Percentiles rank a stretch among this genome's conserved stretches.
These are phyloP conservation scores for Pythium utonaiense DNA, from an alignment of 352 stramenopile species.

Conservation along the genomic window DNA sequence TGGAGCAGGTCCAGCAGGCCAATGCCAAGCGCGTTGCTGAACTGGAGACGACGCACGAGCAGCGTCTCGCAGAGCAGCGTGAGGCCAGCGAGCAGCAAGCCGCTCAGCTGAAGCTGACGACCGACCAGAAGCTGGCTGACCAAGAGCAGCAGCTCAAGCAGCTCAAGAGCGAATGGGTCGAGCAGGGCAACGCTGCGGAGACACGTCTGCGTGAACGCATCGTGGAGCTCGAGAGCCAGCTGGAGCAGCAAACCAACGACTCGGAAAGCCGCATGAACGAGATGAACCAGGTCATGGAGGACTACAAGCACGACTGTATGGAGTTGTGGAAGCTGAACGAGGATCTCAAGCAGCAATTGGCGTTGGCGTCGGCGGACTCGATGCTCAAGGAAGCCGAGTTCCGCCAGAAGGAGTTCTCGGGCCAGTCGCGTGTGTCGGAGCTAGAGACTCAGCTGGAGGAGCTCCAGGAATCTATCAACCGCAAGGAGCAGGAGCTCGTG, in stretches of 20 bases:
- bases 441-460: slow-evolving; percentile 59
- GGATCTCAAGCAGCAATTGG: slow-evolving; percentile 74
- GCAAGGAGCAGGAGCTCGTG: slow-evolving; percentile 41
- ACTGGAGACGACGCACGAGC: slow-evolving; percentile 13
- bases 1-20: slow-evolving; percentile 18
- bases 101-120: slow-evolving; percentile 8
- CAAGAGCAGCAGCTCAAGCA: slow-evolving; percentile 30
- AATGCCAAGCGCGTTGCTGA: slow-evolving; percentile 13
- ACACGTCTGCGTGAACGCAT: slow-evolving; percentile 29
- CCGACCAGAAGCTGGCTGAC: slow-evolving; percentile 16
- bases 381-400: slow-evolving; percentile 58
- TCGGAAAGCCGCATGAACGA: slow-evolving; percentile 25
- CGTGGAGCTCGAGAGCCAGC: slow-evolving; percentile 34
- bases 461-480: slow-evolving; percentile 37
- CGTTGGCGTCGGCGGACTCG: slow-evolving; percentile 45
- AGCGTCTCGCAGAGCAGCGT: slow-evolving; percentile 20
- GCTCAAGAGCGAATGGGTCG: slow-evolving; percentile 20
- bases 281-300: slow-evolving; percentile 52
- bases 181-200: slow-evolving; percentile 22
- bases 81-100: slow-evolving; percentile 11
- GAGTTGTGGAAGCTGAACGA: slow-evolving; percentile 79
- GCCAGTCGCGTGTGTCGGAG: slow-evolving; percentile 47
- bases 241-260: slow-evolving; percentile 30
- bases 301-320: slow-evolving; percentile 80
- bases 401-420: slow-evolving; percentile 51